Evolutionary conservation across 768 basidiomycete species (phyloP).

Genomic region (Agaricus subrufescens): DNA sequence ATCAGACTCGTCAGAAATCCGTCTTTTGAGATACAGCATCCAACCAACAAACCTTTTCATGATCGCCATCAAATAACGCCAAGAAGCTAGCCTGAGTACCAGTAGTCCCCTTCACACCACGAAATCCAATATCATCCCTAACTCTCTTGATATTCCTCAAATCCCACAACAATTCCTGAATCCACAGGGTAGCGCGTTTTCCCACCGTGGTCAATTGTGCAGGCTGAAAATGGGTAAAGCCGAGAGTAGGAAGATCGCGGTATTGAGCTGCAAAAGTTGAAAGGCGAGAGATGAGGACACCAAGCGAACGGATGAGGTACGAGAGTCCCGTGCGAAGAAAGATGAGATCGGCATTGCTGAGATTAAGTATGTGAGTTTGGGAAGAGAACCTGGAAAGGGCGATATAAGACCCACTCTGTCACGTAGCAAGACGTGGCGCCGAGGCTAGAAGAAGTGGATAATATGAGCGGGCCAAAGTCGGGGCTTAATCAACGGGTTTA

Average conservation of each 20-base stretch:
- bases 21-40: neutral
- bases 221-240: constrained; percentile 99
- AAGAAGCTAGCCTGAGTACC: constrained; percentile 98
- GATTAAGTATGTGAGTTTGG: neutral
- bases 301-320: constrained; percentile 83
- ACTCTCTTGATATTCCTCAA: constrained; percentile 88
- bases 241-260: constrained; percentile 86
- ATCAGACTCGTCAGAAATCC: neutral
- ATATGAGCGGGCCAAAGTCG: neutral
- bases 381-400: constrained; percentile 20
- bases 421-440: constrained; percentile 99
- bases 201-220: constrained; percentile 98
- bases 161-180: constrained; percentile 98
- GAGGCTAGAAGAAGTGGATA: constrained; percentile 41
- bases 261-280: constrained; percentile 81
- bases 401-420: constrained; percentile 62
- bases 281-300: constrained; percentile 84
- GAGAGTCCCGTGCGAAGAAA: constrained; percentile 87
- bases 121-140: constrained; percentile 89
- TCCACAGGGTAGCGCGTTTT: constrained; percentile 94
- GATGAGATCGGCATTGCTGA: constrained; percentile 95
- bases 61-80: constrained; percentile 90
- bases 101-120: constrained; percentile 99
- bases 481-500: too few species aligned
- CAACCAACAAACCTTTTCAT: constrained; percentile 62